Evolutionary conservation across 768 basidiomycete species (phyloP).

Genomic region (Sutorius australiensis): DNA sequence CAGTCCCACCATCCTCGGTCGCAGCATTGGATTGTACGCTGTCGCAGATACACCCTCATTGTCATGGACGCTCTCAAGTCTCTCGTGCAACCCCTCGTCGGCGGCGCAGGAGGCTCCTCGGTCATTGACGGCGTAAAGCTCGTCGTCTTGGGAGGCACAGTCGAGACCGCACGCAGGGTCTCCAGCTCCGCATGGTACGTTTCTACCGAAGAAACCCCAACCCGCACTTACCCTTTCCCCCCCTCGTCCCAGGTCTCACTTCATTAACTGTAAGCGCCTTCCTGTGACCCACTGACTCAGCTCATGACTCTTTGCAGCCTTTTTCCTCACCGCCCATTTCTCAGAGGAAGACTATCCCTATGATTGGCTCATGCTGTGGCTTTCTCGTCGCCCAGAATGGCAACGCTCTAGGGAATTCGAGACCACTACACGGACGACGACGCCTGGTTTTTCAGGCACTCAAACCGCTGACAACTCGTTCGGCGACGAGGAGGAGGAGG

Average conservation of each 20-base stretch:
- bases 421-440: conserved; percentile 74
- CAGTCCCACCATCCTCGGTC: conserved; percentile 1
- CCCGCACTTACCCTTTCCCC: conserved; percentile 8
- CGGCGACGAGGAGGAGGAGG: conserved; percentile 42
- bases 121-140: conserved; percentile 89
- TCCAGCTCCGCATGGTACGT: conserved; percentile 78
- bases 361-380: conserved; percentile 90
- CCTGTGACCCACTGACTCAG: background rate
- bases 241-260: conserved; percentile 57
- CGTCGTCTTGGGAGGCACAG: conserved; percentile 83
- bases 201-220: background rate
- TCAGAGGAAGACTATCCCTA: conserved; percentile 88
- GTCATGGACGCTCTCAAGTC: conserved; percentile 79
- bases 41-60: conserved; percentile 16
- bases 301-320: conserved; percentile 41
- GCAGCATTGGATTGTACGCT: conserved; percentile 40
- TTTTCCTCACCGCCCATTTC: conserved; percentile 89
- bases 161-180: conserved; percentile 79
- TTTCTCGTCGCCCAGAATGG: conserved; percentile 83
- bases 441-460: conserved; percentile 50
- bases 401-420: conserved; percentile 87
- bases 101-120: conserved; percentile 68
- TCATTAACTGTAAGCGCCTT: conserved; percentile 72
- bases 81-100: conserved; percentile 75
- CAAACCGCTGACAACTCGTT: conserved; percentile 53